Conservation (phyloP, 2,329 filamentous ascomycete species). For the Chaetomium globosum region DNA sequence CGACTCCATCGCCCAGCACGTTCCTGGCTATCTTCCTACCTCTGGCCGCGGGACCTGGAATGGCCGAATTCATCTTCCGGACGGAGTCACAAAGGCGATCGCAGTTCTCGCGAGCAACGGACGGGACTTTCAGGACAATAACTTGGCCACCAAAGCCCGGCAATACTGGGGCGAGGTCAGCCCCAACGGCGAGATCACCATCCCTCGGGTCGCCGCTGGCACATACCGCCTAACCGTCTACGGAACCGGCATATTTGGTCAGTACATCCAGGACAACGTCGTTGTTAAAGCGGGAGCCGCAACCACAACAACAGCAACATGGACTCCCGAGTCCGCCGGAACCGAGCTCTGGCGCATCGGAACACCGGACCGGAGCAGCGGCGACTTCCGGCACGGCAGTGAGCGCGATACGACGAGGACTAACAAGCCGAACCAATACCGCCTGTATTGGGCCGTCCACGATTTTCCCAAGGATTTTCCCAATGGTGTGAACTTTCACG, state of each 20-base stretch:
- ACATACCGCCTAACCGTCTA: constrained; percentile 11
- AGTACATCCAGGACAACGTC: constrained; percentile 9
- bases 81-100: constrained; percentile 4
- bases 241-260: constrained; percentile 4
- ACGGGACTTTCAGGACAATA: constrained; percentile 17
- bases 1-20: constrained; percentile 12
- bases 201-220: constrained; percentile 10
- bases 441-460: constrained; percentile 14
- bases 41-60: constrained; percentile 8
- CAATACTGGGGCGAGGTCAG: constrained; percentile 14
- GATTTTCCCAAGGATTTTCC: constrained; percentile 16
- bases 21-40: constrained; percentile 12
- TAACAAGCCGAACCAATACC: constrained; percentile 9
- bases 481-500: constrained; percentile 10
- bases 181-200: constrained; percentile 8
- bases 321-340: constrained; percentile 6
- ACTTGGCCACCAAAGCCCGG: constrained; percentile 8
- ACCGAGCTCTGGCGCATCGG: constrained; percentile 16
- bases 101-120: constrained; percentile 6
- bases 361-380: constrained; percentile 3
- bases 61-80: neutral
- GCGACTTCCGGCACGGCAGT: constrained; percentile 12
- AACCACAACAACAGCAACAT: constrained; percentile 14
- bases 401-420: constrained; percentile 1
- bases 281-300: neutral